Percentiles rank a stretch among this genome's conserved stretches.
These are phyloP conservation scores for Emergomyces orientalis DNA, from an alignment of 2,329 filamentous ascomycete genomes.

Conservation along the genomic window DNA sequence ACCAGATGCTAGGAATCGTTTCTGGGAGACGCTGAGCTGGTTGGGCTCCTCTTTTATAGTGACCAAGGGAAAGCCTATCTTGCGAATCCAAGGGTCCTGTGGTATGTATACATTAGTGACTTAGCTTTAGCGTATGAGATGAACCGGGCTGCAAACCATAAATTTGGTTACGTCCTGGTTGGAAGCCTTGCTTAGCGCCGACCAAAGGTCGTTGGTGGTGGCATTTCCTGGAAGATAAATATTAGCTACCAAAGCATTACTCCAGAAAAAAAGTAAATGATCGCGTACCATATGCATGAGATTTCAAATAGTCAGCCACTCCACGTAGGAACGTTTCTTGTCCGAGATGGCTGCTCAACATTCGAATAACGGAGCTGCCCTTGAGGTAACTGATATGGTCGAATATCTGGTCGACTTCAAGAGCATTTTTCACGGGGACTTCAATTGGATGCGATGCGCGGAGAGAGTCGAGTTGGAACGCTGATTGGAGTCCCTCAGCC, in stretches of 20 bases:
- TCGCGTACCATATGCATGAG: slow-evolving; percentile 64
- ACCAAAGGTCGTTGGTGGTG: slow-evolving; percentile 85
- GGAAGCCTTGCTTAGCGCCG: slow-evolving; percentile 75
- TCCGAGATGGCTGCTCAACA: slow-evolving; percentile 85
- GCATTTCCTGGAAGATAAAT: slow-evolving; percentile 51
- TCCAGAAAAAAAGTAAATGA: neutral
- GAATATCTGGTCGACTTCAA: slow-evolving; percentile 97
- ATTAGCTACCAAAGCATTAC: neutral
- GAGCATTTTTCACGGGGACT: slow-evolving; percentile 82
- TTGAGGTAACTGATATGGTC: slow-evolving; percentile 95
- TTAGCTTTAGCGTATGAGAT: neutral
- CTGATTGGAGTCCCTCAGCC: slow-evolving; percentile 86
- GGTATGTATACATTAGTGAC: neutral
- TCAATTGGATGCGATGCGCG: slow-evolving; percentile 93
- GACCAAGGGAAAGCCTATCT: slow-evolving; percentile 88
- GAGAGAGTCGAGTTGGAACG: slow-evolving; percentile 80
- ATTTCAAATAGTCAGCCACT: slow-evolving; percentile 79
- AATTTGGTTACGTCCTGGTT: slow-evolving; percentile 75
- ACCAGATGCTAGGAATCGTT: slow-evolving; percentile 81
- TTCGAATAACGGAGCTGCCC: slow-evolving; percentile 90
- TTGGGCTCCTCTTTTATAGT: slow-evolving; percentile 69
- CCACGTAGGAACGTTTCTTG: slow-evolving; percentile 82
- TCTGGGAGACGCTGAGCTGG: slow-evolving; percentile 66
- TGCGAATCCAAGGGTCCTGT: slow-evolving; percentile 76
- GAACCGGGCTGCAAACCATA: slow-evolving; percentile 49